Evolutionary conservation across 805 yeast genomes (phyloP).

Genomic region (Spathaspora sp.): DNA sequence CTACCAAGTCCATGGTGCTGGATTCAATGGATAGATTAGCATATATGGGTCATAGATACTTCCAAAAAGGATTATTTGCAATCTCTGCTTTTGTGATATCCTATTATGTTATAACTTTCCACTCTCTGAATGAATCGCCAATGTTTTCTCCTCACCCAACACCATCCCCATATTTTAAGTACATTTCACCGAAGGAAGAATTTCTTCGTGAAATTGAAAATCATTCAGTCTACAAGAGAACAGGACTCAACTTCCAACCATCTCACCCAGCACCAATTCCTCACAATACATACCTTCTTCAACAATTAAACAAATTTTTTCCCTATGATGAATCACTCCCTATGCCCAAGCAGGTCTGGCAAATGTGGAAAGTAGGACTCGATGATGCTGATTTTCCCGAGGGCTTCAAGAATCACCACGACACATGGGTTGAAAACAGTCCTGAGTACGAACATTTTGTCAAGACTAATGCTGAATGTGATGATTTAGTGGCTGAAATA

Average conservation of each 20-base stretch:
- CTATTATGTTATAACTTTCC: no score
- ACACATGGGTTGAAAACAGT: constrained; percentile 65
- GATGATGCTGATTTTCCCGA: constrained; percentile 58
- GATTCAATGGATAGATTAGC: no score
- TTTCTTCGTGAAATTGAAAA: neutral
- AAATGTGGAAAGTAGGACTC: constrained; percentile 69
- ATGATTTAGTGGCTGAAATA: constrained; percentile 57
- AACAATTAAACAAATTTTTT: neutral
- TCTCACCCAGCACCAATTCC: neutral
- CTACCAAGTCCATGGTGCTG: no score
- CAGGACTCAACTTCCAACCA: neutral
- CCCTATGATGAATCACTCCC: neutral
- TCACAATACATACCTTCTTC: neutral
- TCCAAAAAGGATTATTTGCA: no score
- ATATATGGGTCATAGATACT: no score
- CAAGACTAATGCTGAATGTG: constrained; percentile 66
- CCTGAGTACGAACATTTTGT: constrained; percentile 79
- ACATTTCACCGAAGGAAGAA: neutral
- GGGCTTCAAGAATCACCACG: constrained; percentile 53
- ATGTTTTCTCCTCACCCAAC: constrained; percentile 42
- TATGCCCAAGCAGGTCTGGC: constrained; percentile 40
- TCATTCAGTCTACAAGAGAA: neutral
- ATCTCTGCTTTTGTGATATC: no score
- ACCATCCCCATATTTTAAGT: constrained; percentile 39
- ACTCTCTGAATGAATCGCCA: no score